Conservation (phyloP, 306 rosid species). For the Vigna reflexopilosa region DNA sequence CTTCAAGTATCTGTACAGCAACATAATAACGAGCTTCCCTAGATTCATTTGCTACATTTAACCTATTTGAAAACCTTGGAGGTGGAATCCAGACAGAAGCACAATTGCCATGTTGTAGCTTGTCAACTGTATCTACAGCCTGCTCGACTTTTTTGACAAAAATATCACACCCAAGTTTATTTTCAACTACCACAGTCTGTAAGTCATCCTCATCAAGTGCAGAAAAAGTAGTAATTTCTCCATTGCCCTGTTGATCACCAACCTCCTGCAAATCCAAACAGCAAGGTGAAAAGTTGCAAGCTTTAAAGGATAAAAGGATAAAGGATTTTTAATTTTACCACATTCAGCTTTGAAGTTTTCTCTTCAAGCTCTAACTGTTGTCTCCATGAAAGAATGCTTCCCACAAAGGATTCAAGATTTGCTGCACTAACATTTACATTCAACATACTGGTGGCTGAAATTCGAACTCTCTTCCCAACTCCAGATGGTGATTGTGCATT, state of each 20-base stretch:
- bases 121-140: slow-evolving; percentile 62
- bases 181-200: slow-evolving; percentile 86
- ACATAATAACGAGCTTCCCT: slow-evolving; percentile 87
- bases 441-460: slow-evolving; percentile 86
- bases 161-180: slow-evolving; percentile 87
- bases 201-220: slow-evolving; percentile 96
- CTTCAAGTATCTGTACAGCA: slow-evolving; percentile 87
- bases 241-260: slow-evolving; percentile 56
- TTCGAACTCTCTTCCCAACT: slow-evolving; percentile 82
- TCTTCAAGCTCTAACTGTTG: slow-evolving; percentile 86
- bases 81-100: slow-evolving; percentile 90
- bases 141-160: slow-evolving; percentile 77
- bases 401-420: slow-evolving; percentile 77
- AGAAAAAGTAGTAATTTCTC: slow-evolving; percentile 68
- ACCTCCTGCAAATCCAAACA: slow-evolving; percentile 66
- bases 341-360: slow-evolving; percentile 72
- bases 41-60: slow-evolving; percentile 80
- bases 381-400: slow-evolving; percentile 88
- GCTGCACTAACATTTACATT: slow-evolving; percentile 93
- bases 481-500: slow-evolving; percentile 61
- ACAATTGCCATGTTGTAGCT: slow-evolving; percentile 65
- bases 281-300: slow-evolving; percentile 30
- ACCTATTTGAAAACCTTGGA: slow-evolving; percentile 87
- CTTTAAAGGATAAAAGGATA: slow-evolving; percentile 38
- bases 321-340: slow-evolving; percentile 53